Base-by-base conservation (phyloP, 164 flowering plant species). In the Magnolia kwangsiensis region DNA sequence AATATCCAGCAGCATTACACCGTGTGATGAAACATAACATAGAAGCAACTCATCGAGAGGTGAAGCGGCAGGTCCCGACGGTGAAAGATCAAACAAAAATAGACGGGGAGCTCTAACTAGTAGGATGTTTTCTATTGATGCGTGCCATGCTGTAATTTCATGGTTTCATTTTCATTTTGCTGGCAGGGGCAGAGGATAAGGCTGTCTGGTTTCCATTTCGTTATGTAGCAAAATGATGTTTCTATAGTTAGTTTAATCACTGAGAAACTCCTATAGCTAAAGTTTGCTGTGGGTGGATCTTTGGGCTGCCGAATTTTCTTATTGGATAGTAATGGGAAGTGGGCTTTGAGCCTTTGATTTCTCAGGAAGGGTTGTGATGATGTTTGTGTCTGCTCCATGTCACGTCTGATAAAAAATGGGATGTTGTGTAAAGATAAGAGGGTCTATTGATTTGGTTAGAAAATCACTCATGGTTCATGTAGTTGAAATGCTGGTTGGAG, bases 1-100 rank as follows among this genome's bases (percentile, higher is more conserved):
- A 90, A 89, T 0, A 89, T 89, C 70, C 92, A 88, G 84, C 92
- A 89, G 76, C 94, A 90, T 77, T 90, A 90, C 69, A 90, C 94
- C 1, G 91, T 90, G 73, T 90, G 81, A 81, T 50, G 51, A 69
- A 29, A 1, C 37, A 0, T 6, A 37, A 37, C 7, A 37, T 37
- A 37, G 45, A 37, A 37, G 45, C 45, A 37, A 37, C 45, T 37
- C 45, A 37, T 37, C 45, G 0, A 37, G 45, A 37, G 45, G 45
- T 37, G 0, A 37, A 37, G 45, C 45, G 7, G 45, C 45, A 37
- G 45, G 45, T 37, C 45, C 7, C 7, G 7, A 37, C 45, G 45
- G 45, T 3, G 7, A 37, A 37, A 37, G 45, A 70, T 27, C 16
- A 9, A 18, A 31, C 18, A 37, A 37, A 37, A 37, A 37, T 37